A percentile compares a stretch with the other conserved stretches of the same genome.
Evolutionary conservation across 768 basidiomycete species (phyloP).

Genomic region (Inosperma sp.): DNA sequence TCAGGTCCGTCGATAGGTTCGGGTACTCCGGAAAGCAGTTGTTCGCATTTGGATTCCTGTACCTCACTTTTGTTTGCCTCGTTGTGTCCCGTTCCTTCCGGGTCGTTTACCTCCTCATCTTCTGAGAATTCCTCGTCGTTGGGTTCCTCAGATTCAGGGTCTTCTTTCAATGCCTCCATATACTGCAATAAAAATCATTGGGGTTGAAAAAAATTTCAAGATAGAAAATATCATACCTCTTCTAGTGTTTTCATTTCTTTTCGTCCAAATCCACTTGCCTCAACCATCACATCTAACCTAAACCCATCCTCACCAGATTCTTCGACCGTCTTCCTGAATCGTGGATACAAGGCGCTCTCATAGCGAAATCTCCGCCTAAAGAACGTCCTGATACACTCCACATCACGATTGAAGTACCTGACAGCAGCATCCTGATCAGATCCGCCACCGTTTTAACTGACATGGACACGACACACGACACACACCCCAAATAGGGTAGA

Average conservation of each 20-base stretch:
- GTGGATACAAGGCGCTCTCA: conserved; percentile 85
- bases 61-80: conserved; percentile 38
- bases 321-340: conserved; percentile 63
- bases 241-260: conserved; percentile 79
- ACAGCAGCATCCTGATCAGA: conserved; percentile 3
- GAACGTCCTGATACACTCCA: conserved; percentile 92
- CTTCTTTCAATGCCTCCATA: conserved; percentile 44
- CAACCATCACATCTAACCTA: conserved; percentile 83
- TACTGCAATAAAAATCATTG: conserved; percentile 44
- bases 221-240: conserved; percentile 52
- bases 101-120: conserved; percentile 24
- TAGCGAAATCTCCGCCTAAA: conserved; percentile 89
- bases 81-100: conserved; percentile 24
- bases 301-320: conserved; percentile 52
- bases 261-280: conserved; percentile 89
- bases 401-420: conserved; percentile 99
- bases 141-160: conserved; percentile 7
- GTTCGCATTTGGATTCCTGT: too few relatives aligned
- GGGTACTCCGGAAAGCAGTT: too few relatives aligned
- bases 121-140: conserved; percentile 13
- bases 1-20: too few relatives aligned
- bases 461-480: neutral
- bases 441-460: neutral
- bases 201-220: conserved; percentile 13
- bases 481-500: conserved; percentile 10